Evolutionary conservation across 352 stramenopile species (phyloP).

Genomic region (Halophytophthora polymorphica): DNA sequence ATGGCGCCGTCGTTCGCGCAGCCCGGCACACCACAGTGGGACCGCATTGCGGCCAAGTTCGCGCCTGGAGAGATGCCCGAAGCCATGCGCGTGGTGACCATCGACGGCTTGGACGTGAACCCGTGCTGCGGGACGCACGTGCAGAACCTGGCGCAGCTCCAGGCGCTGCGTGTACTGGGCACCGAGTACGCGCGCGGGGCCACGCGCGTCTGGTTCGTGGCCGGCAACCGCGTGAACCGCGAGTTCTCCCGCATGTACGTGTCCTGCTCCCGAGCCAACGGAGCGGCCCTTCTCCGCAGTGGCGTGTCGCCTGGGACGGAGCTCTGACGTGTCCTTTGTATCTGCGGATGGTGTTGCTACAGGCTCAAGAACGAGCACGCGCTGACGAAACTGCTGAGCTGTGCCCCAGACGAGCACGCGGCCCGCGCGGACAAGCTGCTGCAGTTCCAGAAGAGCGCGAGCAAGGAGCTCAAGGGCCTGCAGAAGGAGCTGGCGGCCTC

Average conservation of each 20-base stretch:
- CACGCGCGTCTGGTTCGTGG: constrained; percentile 83
- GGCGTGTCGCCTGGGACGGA: neutral
- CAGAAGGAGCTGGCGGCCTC: constrained; percentile 64
- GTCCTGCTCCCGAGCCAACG: too few relatives aligned
- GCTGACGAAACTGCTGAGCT: constrained; percentile 75
- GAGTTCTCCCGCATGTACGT: constrained; percentile 75
- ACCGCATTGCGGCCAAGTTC: constrained; percentile 61
- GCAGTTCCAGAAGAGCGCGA: constrained; percentile 46
- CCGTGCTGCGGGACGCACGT: constrained; percentile 90
- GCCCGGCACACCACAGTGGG: constrained; percentile 51
- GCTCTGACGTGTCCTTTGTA: constrained; percentile 7
- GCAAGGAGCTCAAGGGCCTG: constrained; percentile 69
- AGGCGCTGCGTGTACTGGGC: constrained; percentile 71
- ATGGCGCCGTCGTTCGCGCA: constrained; percentile 60
- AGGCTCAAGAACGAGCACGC: constrained; percentile 62
- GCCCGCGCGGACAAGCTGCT: constrained; percentile 65
- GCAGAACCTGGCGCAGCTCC: constrained; percentile 61
- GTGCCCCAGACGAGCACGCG: constrained; percentile 58
- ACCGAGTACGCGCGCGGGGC: constrained; percentile 62
- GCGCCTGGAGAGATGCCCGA: constrained; percentile 49
- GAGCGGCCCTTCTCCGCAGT: too few relatives aligned
- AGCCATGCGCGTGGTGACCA: constrained; percentile 78
- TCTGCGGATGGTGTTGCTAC: neutral
- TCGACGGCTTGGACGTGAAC: constrained; percentile 82
- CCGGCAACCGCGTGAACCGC: constrained; percentile 70